Percentiles rank a stretch among this genome's conserved stretches.
Evolutionary conservation across 2,329 filamentous ascomycete species (phyloP).

Genomic region (Corinectria fuckeliana): DNA sequence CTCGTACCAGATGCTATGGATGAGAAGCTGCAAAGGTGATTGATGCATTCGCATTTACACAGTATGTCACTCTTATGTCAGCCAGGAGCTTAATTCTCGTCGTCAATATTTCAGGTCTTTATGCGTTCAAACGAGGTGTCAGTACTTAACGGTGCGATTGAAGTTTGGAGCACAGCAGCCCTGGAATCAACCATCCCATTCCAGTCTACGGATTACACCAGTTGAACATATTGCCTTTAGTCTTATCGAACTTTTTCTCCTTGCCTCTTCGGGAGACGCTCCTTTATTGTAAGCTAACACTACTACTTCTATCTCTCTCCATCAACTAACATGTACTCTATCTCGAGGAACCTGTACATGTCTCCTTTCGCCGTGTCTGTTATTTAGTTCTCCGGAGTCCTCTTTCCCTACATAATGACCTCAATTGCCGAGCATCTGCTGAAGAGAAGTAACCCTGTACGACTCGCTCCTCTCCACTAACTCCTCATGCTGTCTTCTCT

Average conservation of each 20-base stretch:
- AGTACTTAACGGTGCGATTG: no score
- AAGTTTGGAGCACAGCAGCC: no score
- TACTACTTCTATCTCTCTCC: neutral
- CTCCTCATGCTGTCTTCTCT: constrained; percentile 60
- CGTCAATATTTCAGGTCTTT: neutral
- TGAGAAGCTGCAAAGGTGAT: no score
- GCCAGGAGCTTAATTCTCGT: neutral
- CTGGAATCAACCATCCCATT: no score
- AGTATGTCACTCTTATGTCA: neutral
- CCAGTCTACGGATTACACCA: no score
- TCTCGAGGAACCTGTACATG: neutral
- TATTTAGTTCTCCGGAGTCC: no score
- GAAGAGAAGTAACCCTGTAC: constrained; percentile 59
- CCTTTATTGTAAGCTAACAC: no score
- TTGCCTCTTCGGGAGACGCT: no score
- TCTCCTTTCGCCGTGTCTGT: neutral
- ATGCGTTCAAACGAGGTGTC: neutral
- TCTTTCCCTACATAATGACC: neutral
- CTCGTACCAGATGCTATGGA: no score
- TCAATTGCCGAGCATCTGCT: constrained; percentile 52
- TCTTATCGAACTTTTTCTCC: no score
- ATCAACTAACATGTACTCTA: neutral
- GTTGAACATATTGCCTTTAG: no score
- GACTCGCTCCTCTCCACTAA: constrained; percentile 59
- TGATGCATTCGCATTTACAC: no score